Evolutionary conservation across 176 grass and related monocot species (phyloP), one percentile per base, ranked within the genome.

Genomic region (barley (Hordeum vulgare)): DNA sequence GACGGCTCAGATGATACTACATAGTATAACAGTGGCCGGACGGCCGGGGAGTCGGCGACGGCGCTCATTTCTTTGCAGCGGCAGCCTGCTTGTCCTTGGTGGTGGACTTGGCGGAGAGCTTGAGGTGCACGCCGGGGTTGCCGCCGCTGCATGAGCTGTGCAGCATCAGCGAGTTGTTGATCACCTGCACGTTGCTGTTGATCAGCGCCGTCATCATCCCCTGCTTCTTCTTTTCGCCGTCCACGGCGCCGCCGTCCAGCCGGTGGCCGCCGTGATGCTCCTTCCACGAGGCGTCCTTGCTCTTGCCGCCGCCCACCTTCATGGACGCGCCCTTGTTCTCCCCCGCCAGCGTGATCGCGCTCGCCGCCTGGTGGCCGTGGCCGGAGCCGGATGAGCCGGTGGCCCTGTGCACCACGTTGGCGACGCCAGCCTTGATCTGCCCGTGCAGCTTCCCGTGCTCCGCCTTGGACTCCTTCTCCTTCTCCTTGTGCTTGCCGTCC

Each of bases 121-220:
- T 82, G 64, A 97, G 74, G 83, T 93, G 89, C 67, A 96, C 86
- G 24, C 94, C 91, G 0, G 91, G 86, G 83, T 93, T 74, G 33
- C 69, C 62, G 51, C 56, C 82, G 63, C 14, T 76, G 64, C 91
- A 93, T 9, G 75, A 89, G 83, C 89, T 89, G 36, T 93, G 84
- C 14, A 87, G 37, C 68, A 97, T 11, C 72, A 97, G 44, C 33
- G 94, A 97, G 84, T 97, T 97, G 81, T 97, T 97, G 86, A 91
- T 85, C 78, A 88, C 85, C 73, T 97, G 94, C 54, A 97, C 94
- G 69, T 97, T 97, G 78, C 89, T 93, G 70, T 93, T 97, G 23
- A 97, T 70, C 7, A 77, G 84, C 29, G 89, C 78, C 44, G 67
- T 61, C n/a, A 86, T 21, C 77, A 31, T 74, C 26, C 44, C 44